Evolutionary conservation across 805 yeast species (phyloP), one percentile per base, ranked within the genome.

Genomic region (Limtongia smithiae): DNA sequence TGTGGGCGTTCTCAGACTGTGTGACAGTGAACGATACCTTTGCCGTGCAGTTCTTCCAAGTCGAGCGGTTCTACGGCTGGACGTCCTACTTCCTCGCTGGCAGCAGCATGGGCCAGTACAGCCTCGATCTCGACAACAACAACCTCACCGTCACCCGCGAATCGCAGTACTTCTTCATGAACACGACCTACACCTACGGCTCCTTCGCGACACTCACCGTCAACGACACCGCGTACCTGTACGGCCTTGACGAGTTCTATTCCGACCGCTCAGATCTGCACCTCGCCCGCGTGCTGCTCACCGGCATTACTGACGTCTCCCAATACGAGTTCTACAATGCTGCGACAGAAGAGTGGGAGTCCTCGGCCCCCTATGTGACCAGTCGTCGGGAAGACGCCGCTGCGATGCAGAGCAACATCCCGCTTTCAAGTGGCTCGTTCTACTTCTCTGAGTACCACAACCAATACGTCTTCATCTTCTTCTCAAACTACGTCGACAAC

Each of bases 391-490:
- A 42, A 20, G 41, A 12, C 30, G 17, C 15, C 37, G 57, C 57
- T 17, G 52, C 38, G 8, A 42, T 53, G 21, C 22, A 31, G 2
- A 46, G 48, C 20, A 30, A 17, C 20, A 32, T 50, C 44, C 57
- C 57, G 5, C 51, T 53, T 43, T 50, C 57, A 11, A 32, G 46
- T 37, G 57, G 57, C 34, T 20, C 37, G 11, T 18, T 53, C 25
- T 53, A 45, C 48, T 53, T 21, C 43, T 53, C 57, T 2, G 43
- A 53, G 18, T 53, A 53, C 44, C 57, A 53, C 40, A 46, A 42
- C 35, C 43, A 46, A 37, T 53, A 46, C 40, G 32, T 51, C 4
- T 46, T 50, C 35, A 48, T 49, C 31, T 53, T 42, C 46, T 53
- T 53, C 46, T 17, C 43, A 17, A 21, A 35, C 44, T 53, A 48